Conservation (phyloP, 257 asterid species). For the Eucommia ulmoides region DNA sequence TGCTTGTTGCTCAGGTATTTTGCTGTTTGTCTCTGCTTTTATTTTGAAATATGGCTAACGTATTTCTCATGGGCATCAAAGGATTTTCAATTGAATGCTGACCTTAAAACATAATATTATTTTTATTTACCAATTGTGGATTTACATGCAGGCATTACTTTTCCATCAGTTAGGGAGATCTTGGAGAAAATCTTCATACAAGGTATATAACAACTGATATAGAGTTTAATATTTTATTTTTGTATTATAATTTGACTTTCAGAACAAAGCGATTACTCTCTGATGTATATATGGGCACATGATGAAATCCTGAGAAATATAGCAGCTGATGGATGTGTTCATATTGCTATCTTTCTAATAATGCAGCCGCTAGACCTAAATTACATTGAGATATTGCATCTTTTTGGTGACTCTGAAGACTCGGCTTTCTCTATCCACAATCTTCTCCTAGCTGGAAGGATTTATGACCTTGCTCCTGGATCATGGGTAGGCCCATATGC, state of each 20-base stretch:
- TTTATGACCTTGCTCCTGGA: slow-evolving; percentile 86
- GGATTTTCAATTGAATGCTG: neutral
- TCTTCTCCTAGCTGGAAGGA: slow-evolving; percentile 86
- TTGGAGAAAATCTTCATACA: slow-evolving; percentile 70
- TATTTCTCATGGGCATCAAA: neutral
- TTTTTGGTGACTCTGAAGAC: slow-evolving; percentile 75
- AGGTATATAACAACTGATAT: slow-evolving; percentile 33
- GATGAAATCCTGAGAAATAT: neutral
- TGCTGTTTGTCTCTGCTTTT: slow-evolving; percentile 7
- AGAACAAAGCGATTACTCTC: too few relatives aligned
- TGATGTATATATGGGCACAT: neutral
- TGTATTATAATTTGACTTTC: too few relatives aligned
- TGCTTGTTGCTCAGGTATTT: slow-evolving; percentile 95
- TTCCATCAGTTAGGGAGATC: slow-evolving; percentile 76
- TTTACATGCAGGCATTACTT: slow-evolving; percentile 53
- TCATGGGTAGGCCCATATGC: slow-evolving; percentile 99
- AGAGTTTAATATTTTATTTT: neutral
- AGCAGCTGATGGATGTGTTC: neutral
- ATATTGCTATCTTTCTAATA: slow-evolving; percentile 10
- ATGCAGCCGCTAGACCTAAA: slow-evolving; percentile 57
- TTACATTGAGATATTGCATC: slow-evolving; percentile 61
- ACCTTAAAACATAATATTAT: neutral
- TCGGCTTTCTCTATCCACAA: slow-evolving; percentile 87
- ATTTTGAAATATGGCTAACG: neutral
- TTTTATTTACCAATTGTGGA: slow-evolving; percentile 1